Base-by-base conservation (phyloP, 1,284 basidiomycete species). In the Apiotrichum brassicae region DNA sequence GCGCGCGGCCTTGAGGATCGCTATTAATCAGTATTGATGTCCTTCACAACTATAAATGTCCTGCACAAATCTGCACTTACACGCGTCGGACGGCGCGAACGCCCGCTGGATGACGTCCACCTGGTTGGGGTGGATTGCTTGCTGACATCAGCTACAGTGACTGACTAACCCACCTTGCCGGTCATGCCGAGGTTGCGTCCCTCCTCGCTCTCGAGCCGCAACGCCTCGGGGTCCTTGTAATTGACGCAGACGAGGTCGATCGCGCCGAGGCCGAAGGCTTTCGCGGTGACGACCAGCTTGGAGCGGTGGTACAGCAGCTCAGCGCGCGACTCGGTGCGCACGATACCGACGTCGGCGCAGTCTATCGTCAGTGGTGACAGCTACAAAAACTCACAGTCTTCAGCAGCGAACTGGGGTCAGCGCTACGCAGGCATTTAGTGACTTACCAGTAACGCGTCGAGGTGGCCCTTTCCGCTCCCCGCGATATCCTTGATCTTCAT, bases 181-280 rank as follows among this genome's bases (percentile, higher is more conserved):
- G 83, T 85, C 62, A 89, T 93, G 0, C 90, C 89, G 9, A 92
- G 73, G 49, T 81, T 73, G 39, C 83, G 72, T 0, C 86, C 90
- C 60, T 94, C 89, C 51, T 78, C 72, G 48, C 85, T 87, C 68
- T 95, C 91, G 4, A 85, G 81, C 43, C 75, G 74, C 18, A 95
- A 76, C 56, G 82, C 81, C 6, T 79, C 78, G 4, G 76, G 63
- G 64, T 93, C 83, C 65, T 87, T 87, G 76, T 91, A 94, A 65
- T 91, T 84, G 32, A 93, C 82, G 67, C 91, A 94, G 1, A 94
- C 90, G 84, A 94, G 87, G 68, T 94, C 91, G 64, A 97, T 88
- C 2, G 91, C 87, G 34, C 85, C 81, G 2, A 95, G 76, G 0
- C 81, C 81, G 63, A 84, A 89, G 4, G 90, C 88, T 65, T 87